These are phyloP conservation scores for Helenozyma baotianmanensis DNA, from an alignment of 805 yeast genomes.

Conservation along the genomic window DNA sequence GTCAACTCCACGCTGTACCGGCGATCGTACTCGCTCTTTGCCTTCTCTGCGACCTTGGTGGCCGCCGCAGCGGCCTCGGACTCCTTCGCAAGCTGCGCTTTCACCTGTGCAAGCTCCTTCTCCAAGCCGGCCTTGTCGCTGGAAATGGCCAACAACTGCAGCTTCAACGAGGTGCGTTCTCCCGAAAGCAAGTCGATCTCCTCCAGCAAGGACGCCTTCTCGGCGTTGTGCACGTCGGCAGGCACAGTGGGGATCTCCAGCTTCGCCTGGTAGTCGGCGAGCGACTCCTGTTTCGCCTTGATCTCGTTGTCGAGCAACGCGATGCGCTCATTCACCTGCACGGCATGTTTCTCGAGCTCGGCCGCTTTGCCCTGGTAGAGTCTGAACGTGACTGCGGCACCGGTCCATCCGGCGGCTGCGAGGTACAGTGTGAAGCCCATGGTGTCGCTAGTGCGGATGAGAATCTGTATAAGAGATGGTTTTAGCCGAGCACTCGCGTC, in stretches of 20 bases:
- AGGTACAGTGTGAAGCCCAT: conserved; percentile 15
- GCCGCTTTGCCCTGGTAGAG: conserved; percentile 16
- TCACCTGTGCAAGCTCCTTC: background rate
- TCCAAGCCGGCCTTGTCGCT: conserved; percentile 2
- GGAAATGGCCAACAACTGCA: too few relatives aligned
- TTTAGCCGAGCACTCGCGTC: too few relatives aligned
- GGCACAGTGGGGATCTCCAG: too few relatives aligned
- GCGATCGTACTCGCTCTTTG: conserved; percentile 17
- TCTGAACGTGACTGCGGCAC: conserved; percentile 18
- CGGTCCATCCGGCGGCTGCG: conserved; percentile 17
- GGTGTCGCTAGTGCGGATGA: too few relatives aligned
- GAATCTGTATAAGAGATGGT: too few relatives aligned
- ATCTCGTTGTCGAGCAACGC: conserved; percentile 6
- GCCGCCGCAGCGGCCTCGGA: background rate
- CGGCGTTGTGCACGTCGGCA: too few relatives aligned
- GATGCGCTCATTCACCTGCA: conserved; percentile 10
- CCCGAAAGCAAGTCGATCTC: conserved; percentile 5
- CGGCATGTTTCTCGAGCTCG: conserved; percentile 9
- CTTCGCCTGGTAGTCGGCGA: too few relatives aligned
- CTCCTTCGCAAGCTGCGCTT: background rate
- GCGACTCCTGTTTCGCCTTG: conserved; percentile 2
- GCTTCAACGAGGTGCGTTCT: background rate
- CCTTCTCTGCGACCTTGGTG: conserved; percentile 7
- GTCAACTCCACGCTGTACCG: conserved; percentile 24
- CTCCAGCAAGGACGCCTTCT: too few relatives aligned